Evolutionary conservation across 2,329 filamentous ascomycete genomes (phyloP).

Genomic region (Triangularia setosa): DNA sequence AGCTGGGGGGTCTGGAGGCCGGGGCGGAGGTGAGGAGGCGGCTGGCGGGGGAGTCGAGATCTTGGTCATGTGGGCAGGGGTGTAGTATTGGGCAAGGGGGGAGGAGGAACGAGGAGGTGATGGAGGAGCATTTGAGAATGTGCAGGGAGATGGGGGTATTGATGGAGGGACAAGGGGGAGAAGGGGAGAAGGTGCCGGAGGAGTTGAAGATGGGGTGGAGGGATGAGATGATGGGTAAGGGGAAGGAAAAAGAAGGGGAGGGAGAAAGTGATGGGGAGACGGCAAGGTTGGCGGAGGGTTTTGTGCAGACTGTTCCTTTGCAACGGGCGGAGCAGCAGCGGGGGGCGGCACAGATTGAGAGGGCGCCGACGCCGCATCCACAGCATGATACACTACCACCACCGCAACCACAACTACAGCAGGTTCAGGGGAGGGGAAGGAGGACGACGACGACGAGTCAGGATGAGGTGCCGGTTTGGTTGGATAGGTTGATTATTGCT

Average conservation of each 20-base stretch:
- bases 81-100: constrained; percentile 61
- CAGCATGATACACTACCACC: neutral
- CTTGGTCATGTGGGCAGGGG: constrained; percentile 56
- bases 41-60: constrained; percentile 63
- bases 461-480: constrained; percentile 49
- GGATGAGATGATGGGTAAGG: constrained; percentile 54
- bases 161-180: constrained; percentile 24
- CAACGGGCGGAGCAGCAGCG: too few species aligned
- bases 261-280: constrained; percentile 36
- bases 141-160: constrained; percentile 51
- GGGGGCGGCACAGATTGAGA: neutral
- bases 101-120: constrained; percentile 68
- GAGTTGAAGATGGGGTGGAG: constrained; percentile 66
- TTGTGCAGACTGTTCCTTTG: constrained; percentile 50
- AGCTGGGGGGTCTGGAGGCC: constrained; percentile 84
- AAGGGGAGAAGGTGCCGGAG: constrained; percentile 44
- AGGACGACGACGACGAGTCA: neutral
- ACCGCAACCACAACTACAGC: too few species aligned
- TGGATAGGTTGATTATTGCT: constrained; percentile 76
- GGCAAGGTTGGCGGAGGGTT: constrained; percentile 54
- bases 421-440: neutral
- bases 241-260: constrained; percentile 26
- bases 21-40: constrained; percentile 61
- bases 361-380: constrained; percentile 6
- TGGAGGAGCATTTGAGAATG: constrained; percentile 47